Conservation (phyloP, 192 early-diverging fungal genomes). For the Umbelopsis ramanniana region DNA sequence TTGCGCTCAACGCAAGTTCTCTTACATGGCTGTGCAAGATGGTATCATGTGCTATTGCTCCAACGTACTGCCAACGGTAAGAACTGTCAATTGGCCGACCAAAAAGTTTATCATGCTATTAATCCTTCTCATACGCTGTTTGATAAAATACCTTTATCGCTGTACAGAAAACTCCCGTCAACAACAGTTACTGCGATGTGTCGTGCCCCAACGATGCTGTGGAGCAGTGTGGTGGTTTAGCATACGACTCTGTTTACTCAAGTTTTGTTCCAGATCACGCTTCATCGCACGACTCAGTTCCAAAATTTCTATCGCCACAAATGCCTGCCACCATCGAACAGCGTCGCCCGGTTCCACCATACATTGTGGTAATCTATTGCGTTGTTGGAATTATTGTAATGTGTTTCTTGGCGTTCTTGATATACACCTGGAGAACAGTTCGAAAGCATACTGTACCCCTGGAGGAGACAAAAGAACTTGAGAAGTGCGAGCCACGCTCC, state of each 20-base stretch:
- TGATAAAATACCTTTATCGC: not conserved
- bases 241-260: not conserved
- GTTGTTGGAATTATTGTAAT: not conserved
- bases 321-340: not conserved
- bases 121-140: not conserved
- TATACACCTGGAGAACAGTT: not conserved
- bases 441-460: not conserved
- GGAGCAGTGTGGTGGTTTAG: not conserved
- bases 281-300: not conserved
- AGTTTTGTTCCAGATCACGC: not conserved
- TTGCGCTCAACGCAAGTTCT: not conserved
- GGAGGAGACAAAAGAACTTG: not conserved
- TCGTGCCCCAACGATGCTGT: not conserved
- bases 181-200: not conserved
- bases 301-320: not conserved
- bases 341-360: not conserved
- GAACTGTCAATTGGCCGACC: not conserved
- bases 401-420: not conserved
- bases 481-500: not conserved
- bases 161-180: not conserved
- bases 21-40: conserved; percentile 2
- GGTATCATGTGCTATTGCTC: conserved; percentile 4
- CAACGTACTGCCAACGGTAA: conserved; percentile 3
- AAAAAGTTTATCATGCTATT: not conserved
- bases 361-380: not conserved